phyloP scores from a whole-genome alignment of 306 rosid genomes.

The Abrus precatorius region DNA sequence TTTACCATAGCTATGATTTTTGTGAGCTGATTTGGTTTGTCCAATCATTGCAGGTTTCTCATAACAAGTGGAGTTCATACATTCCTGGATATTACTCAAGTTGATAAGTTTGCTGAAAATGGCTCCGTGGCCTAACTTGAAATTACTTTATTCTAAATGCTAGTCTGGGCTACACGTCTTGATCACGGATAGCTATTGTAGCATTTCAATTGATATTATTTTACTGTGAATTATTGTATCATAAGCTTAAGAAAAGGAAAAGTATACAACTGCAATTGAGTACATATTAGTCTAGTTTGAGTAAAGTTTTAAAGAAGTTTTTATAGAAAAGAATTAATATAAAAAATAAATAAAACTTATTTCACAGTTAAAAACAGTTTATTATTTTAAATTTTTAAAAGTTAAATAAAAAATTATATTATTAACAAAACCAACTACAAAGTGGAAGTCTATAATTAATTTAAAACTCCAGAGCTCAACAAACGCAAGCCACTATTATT shows the following conservation, averaged over 20 bases:
- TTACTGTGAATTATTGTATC: constrained; percentile 17
- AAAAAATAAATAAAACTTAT: no score
- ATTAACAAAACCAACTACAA: no score
- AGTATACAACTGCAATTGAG: constrained; percentile 12
- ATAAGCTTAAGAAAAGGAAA: constrained; percentile 17
- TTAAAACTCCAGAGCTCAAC: no score
- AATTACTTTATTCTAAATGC: background rate
- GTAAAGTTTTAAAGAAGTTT: background rate
- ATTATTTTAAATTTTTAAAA: no score
- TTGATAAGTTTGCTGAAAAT: constrained; percentile 58
- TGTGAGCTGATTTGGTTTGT: constrained; percentile 19
- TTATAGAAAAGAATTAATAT: no score
- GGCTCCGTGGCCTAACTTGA: constrained; percentile 47
- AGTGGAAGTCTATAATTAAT: no score
- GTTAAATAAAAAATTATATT: no score
- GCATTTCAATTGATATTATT: constrained; percentile 5
- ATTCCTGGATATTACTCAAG: constrained; percentile 66
- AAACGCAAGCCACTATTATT: no score
- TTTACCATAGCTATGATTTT: background rate
- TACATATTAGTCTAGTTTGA: background rate
- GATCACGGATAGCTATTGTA: background rate
- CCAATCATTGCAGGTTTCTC: constrained; percentile 65
- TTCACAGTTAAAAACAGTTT: no score
- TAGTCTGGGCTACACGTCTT: background rate
- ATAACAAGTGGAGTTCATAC: constrained; percentile 62